These are phyloP conservation scores for Blastocystis sp. DNA, from an alignment of 352 stramenopile species.

Conservation along the genomic window DNA sequence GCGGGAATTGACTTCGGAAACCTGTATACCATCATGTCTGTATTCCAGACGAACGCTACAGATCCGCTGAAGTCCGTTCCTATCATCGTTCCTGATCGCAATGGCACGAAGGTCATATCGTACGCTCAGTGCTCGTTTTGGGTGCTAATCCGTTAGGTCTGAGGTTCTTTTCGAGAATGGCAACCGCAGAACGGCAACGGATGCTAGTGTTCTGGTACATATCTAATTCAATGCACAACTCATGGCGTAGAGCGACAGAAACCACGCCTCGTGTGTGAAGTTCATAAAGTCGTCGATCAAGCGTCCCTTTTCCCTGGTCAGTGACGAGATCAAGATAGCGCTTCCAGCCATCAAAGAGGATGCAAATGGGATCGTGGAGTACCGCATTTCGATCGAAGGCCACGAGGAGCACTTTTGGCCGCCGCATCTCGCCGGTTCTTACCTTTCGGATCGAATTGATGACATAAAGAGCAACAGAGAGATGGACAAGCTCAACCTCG, in stretches of 20 bases:
- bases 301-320: conserved; percentile 23
- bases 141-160: conserved; percentile 19
- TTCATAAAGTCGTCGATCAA: conserved; percentile 72
- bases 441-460: conserved; percentile 53
- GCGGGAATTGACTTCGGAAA: conserved; percentile 67
- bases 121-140: neutral
- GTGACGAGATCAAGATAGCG: neutral
- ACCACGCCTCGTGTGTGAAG: neutral
- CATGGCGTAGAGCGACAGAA: neutral
- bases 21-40: conserved; percentile 15
- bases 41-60: conserved; percentile 53
- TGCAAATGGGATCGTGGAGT: conserved; percentile 11
- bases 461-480: conserved; percentile 56
- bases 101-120: conserved; percentile 35
- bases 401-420: conserved; percentile 9
- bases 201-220: conserved; percentile 8
- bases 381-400: conserved; percentile 1
- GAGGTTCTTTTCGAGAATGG: conserved; percentile 56
- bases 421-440: conserved; percentile 18
- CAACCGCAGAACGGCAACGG: conserved; percentile 55
- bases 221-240: neutral
- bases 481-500: conserved; percentile 25
- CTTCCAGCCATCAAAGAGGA: conserved; percentile 6
- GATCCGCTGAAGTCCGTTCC: conserved; percentile 21
- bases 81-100: conserved; percentile 49